A percentile compares a stretch with the other conserved stretches of the same genome.
phyloP scores from a whole-genome alignment of 176 grass and related monocot genomes.

The Thinopyrum elongatum region DNA sequence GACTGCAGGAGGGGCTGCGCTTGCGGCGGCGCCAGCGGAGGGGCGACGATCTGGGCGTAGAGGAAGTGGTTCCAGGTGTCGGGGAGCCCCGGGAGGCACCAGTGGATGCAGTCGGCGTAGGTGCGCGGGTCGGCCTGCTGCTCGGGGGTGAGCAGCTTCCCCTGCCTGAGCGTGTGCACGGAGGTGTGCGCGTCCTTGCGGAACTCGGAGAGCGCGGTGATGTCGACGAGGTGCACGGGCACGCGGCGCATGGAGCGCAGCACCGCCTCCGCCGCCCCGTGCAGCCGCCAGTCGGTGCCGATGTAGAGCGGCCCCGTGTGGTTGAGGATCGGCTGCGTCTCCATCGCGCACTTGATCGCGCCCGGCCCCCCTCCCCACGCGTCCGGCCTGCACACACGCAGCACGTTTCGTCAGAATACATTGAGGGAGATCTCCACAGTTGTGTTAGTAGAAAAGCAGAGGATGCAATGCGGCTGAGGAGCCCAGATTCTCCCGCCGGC shows the following conservation, averaged over 20 bases:
- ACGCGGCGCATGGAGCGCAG: slow-evolving; percentile 34
- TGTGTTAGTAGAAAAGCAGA: too few relatives aligned
- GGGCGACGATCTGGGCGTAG: slow-evolving; percentile 39
- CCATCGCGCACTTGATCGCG: slow-evolving; percentile 64
- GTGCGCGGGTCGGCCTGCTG: slow-evolving; percentile 50
- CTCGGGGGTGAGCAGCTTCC: slow-evolving; percentile 51
- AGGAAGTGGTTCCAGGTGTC: slow-evolving; percentile 76
- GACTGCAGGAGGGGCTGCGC: too few relatives aligned
- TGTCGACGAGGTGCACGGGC: slow-evolving; percentile 48
- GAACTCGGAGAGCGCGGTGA: slow-evolving; percentile 62
- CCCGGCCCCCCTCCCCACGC: slow-evolving; percentile 35
- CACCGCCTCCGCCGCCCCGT: slow-evolving; percentile 43
- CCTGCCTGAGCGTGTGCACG: slow-evolving; percentile 65
- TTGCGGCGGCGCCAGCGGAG: too few relatives aligned
- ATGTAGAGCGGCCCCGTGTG: slow-evolving; percentile 36
- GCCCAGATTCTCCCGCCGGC: background rate
- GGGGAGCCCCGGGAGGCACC: slow-evolving; percentile 65
- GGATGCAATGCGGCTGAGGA: background rate
- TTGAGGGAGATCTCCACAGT: too few relatives aligned
- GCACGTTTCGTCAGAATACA: background rate
- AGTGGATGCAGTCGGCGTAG: slow-evolving; percentile 81
- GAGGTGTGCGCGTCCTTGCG: slow-evolving; percentile 76
- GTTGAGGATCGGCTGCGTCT: slow-evolving; percentile 63
- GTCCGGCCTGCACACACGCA: slow-evolving; percentile 1
- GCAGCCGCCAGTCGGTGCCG: slow-evolving; percentile 74